Evolutionary conservation across 495 filamentous ascomycete species (phyloP).

Genomic region (Podospora pseudopauciseta): DNA sequence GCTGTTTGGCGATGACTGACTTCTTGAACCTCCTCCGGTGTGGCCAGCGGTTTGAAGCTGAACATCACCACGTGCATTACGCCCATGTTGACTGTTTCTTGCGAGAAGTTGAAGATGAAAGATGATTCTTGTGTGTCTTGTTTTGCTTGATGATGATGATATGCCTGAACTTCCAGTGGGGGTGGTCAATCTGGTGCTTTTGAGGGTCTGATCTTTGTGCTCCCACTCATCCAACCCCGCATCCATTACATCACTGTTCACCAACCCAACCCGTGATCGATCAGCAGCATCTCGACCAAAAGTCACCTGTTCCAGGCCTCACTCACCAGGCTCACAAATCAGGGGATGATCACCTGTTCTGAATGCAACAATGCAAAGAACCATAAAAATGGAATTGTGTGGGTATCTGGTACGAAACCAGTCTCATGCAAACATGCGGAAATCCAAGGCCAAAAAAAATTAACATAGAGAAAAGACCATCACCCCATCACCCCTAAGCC

Average conservation of each 20-base stretch:
- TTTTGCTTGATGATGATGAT: background rate
- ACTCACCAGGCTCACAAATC: too few relatives aligned
- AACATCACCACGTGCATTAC: conserved; percentile 11
- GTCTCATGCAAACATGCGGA: too few relatives aligned
- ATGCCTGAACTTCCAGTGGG: background rate
- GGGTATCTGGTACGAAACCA: too few relatives aligned
- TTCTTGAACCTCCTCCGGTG: conserved; percentile 15
- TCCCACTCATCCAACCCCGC: background rate
- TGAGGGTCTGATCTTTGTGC: background rate
- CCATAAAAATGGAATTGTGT: too few relatives aligned
- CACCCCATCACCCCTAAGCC: too few relatives aligned
- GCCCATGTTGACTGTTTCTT: conserved; percentile 8
- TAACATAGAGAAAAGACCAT: too few relatives aligned
- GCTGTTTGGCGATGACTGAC: background rate
- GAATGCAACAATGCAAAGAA: too few relatives aligned
- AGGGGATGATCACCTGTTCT: too few relatives aligned
- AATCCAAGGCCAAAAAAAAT: too few relatives aligned
- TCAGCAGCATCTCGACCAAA: background rate
- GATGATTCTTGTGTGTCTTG: background rate
- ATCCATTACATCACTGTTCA: background rate
- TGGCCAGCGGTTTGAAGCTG: conserved; percentile 15
- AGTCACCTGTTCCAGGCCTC: background rate
- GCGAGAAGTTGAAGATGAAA: background rate
- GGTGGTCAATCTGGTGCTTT: background rate
- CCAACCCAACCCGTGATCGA: background rate